Percentiles rank a stretch among this genome's conserved stretches.
These are phyloP conservation scores for Tinospora cordifolia DNA, from an alignment of 164 flowering plant genomes.

Conservation along the genomic window DNA sequence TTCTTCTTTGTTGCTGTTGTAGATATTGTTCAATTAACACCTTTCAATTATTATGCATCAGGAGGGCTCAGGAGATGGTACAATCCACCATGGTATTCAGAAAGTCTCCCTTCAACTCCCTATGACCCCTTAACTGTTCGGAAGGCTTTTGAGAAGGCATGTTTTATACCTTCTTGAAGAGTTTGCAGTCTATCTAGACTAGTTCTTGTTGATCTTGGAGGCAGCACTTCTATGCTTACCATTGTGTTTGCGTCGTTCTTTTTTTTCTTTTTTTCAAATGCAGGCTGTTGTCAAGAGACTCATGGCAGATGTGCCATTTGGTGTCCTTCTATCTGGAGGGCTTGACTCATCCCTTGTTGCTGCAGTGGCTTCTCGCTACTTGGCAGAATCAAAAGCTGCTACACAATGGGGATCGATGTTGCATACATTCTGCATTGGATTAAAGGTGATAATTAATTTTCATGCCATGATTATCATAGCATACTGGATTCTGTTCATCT, in stretches of 20 bases:
- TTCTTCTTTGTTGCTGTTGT: background rate
- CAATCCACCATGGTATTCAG: constrained; percentile 82
- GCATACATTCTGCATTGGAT: constrained; percentile 86
- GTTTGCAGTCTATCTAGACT: background rate
- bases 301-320: constrained; percentile 99
- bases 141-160: constrained; percentile 77
- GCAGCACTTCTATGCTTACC: background rate
- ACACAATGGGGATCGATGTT: constrained; percentile 87
- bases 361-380: constrained; percentile 76
- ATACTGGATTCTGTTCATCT: constrained; percentile 2
- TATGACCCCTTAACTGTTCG: constrained; percentile 71
- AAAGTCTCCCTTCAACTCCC: constrained; percentile 60
- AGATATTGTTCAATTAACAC: too few species aligned
- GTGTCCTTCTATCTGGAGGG: constrained; percentile 95
- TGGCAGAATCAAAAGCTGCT: constrained; percentile 59
- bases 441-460: constrained; percentile 51
- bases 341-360: constrained; percentile 97
- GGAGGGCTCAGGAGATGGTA: constrained; percentile 87
- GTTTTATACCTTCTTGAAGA: constrained; percentile 15
- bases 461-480: background rate
- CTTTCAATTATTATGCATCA: constrained; percentile 16
- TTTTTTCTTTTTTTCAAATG: constrained; percentile 16
- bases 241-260: background rate
- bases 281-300: constrained; percentile 93
- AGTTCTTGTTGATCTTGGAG: background rate